Evolutionary conservation across 352 stramenopile genomes (phyloP).

Genomic region (Phytopythium chamaehyphon): DNA sequence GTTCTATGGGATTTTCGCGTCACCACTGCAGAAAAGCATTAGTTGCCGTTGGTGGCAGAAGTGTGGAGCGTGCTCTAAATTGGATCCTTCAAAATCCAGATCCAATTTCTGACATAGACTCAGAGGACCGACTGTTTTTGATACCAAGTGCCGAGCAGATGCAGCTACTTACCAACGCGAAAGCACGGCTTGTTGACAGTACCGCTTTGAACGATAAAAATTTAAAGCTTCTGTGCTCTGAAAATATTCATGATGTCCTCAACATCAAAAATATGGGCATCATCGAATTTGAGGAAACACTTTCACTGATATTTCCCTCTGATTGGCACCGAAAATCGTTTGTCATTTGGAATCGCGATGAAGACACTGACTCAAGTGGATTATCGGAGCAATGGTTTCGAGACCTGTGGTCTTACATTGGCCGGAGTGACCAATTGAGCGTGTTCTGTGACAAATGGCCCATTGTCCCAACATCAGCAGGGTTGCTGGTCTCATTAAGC

Average conservation of each 20-base stretch:
- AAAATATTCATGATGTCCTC: conserved; percentile 18
- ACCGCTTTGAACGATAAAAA: conserved; percentile 22
- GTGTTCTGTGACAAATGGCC: conserved; percentile 61
- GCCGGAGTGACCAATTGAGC: conserved; percentile 32
- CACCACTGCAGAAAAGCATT: conserved; percentile 41
- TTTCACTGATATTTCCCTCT: conserved; percentile 39
- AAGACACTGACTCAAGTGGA: conserved; percentile 7
- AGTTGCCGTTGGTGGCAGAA: conserved; percentile 20
- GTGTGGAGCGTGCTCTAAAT: conserved; percentile 55
- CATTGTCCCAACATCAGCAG: conserved; percentile 53
- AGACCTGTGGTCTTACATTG: conserved; percentile 58
- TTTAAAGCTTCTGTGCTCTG: conserved; percentile 30
- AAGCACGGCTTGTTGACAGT: conserved; percentile 34
- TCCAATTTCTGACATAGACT: conserved; percentile 18
- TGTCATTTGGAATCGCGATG: conserved; percentile 24
- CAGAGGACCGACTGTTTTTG: conserved; percentile 24
- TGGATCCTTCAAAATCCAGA: conserved; percentile 63
- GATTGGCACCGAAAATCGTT: conserved; percentile 37
- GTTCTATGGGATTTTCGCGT: conserved; percentile 63
- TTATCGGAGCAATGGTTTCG: conserved; percentile 59
- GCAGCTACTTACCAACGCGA: conserved; percentile 33
- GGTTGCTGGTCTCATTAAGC: conserved; percentile 35
- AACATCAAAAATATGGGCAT: conserved; percentile 53
- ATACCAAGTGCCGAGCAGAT: conserved; percentile 43
- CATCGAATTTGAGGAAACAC: conserved; percentile 49